Conservation (phyloP, 352 stramenopile genomes). For the Phytophthora cryptogea region DNA sequence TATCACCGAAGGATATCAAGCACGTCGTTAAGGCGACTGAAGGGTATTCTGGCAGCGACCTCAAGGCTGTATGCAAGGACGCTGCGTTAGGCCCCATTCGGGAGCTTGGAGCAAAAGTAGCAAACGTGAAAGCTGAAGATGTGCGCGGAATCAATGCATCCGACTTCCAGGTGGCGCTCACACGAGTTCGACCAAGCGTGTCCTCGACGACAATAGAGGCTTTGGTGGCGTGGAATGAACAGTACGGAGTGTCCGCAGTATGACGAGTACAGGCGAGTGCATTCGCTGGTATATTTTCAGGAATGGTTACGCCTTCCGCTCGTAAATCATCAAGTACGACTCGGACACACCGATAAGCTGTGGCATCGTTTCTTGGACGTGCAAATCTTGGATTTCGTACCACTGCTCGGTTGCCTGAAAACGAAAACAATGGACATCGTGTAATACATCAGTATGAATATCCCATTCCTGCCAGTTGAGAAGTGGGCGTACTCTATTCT, state of each 20-base stretch:
- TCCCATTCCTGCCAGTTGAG: slow-evolving; percentile 5
- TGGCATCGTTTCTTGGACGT: slow-evolving; percentile 97
- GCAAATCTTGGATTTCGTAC: slow-evolving; percentile 99
- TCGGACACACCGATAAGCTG: slow-evolving; percentile 98
- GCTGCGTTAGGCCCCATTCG: slow-evolving; percentile 93
- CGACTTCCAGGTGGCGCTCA: slow-evolving; percentile 66
- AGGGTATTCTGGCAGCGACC: slow-evolving; percentile 86
- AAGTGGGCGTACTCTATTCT: slow-evolving; percentile 81
- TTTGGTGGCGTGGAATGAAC: slow-evolving; percentile 68
- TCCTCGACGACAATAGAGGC: slow-evolving; percentile 57
- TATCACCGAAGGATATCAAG: slow-evolving; percentile 67
- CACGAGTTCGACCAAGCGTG: slow-evolving; percentile 73
- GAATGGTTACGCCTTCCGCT: slow-evolving; percentile 66
- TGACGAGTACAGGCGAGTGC: slow-evolving; percentile 19
- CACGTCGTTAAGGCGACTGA: slow-evolving; percentile 73
- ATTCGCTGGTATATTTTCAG: slow-evolving; percentile 26
- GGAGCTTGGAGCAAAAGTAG: slow-evolving; percentile 63
- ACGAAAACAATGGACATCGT: slow-evolving; percentile 6
- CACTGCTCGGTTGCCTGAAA: slow-evolving; percentile 92
- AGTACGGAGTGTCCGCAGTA: slow-evolving; percentile 68
- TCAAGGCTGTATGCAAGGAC: slow-evolving; percentile 95
- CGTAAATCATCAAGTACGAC: slow-evolving; percentile 92
- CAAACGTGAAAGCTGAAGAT: slow-evolving; percentile 62
- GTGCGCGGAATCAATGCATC: slow-evolving; percentile 57
- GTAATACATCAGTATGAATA: slow-evolving; percentile 15